Conservation (phyloP, 2,329 filamentous ascomycete species). For the Fusarium tuaranense region DNA sequence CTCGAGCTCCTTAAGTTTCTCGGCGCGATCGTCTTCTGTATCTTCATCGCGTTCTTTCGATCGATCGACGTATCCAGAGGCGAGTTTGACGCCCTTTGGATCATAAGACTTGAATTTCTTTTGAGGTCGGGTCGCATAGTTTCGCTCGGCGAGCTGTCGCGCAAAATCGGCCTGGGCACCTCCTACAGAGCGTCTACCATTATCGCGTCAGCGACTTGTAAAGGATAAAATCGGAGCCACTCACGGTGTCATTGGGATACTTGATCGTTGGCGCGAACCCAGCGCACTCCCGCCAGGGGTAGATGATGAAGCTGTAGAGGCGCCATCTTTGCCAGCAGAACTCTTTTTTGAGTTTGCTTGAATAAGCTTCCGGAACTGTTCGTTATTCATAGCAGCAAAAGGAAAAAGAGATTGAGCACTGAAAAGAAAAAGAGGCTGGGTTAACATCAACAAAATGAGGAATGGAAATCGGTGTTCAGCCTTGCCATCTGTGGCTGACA, state of each 20-base stretch:
- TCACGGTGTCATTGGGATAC: slow-evolving; percentile 94
- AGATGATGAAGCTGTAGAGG: slow-evolving; percentile 51
- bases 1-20: slow-evolving; percentile 81
- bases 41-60: slow-evolving; percentile 72
- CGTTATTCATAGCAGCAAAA: slow-evolving; percentile 82
- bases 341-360: slow-evolving; percentile 60
- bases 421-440: not conserved
- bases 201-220: slow-evolving; percentile 37
- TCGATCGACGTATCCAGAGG: slow-evolving; percentile 86
- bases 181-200: slow-evolving; percentile 70
- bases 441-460: slow-evolving; percentile 4
- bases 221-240: slow-evolving; percentile 45
- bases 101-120: slow-evolving; percentile 84
- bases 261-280: slow-evolving; percentile 82
- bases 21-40: slow-evolving; percentile 66
- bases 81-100: slow-evolving; percentile 85
- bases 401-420: not conserved
- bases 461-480: slow-evolving; percentile 25
- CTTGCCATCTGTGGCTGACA: slow-evolving; percentile 30
- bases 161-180: slow-evolving; percentile 77
- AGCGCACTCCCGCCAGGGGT: slow-evolving; percentile 61
- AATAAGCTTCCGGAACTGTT: slow-evolving; percentile 88
- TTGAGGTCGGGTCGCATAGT: slow-evolving; percentile 63
- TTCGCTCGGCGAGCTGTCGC: slow-evolving; percentile 83
- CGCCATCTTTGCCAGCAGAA: slow-evolving; percentile 57